phyloP scores from a whole-genome alignment of 148 eudicot genomes.

The Fallopia convolvulus region DNA sequence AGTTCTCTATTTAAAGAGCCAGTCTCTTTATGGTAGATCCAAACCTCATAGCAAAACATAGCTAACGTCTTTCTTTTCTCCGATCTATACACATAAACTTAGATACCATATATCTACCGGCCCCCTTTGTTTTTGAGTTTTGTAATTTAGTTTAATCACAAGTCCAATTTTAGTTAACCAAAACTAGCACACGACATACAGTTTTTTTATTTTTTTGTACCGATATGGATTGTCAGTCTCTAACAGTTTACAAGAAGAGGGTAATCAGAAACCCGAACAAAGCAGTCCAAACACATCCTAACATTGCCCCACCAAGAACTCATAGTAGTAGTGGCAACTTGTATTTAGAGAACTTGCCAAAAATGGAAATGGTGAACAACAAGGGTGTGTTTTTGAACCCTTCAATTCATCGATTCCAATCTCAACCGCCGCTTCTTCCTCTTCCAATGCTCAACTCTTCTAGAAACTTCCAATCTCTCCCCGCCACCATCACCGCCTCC shows the following conservation, averaged over 20 bases:
- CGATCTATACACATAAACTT: too few species aligned
- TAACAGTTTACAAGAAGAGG: background rate
- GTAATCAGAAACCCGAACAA: background rate
- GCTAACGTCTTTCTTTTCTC: background rate
- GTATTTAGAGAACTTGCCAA: background rate
- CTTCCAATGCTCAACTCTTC: background rate
- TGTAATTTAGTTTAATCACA: background rate
- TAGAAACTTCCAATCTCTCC: background rate
- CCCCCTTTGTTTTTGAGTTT: too few species aligned
- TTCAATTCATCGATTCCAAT: background rate
- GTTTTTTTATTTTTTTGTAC: background rate
- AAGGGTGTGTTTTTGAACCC: background rate
- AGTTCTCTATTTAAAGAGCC: background rate
- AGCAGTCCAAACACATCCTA: background rate
- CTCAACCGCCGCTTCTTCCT: background rate
- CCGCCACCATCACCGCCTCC: background rate
- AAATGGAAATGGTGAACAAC: background rate
- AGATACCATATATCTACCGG: background rate
- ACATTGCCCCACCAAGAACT: background rate
- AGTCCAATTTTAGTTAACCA: background rate
- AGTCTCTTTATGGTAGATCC: too few species aligned
- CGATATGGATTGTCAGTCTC: background rate
- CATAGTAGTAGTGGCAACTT: background rate
- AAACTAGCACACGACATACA: background rate
- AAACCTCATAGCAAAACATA: too few species aligned